Evolutionary conservation across 805 yeast genomes (phyloP), one percentile per base, ranked within the genome.

Genomic region (Candida mattraensis): DNA sequence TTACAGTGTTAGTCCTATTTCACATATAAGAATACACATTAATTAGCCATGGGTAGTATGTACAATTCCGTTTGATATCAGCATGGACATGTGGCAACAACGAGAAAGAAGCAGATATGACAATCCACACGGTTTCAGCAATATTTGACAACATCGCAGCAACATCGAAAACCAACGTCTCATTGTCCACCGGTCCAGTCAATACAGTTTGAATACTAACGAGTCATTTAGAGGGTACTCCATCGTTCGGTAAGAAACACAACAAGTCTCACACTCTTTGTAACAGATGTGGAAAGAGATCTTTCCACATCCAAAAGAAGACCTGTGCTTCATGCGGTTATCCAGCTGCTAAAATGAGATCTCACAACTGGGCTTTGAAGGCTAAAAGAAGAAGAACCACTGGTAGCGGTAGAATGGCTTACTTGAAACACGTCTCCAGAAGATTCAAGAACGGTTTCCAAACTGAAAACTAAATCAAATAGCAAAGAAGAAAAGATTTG

Each of bases 331-430:
- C 93, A 58, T 93, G 99, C 79, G 99, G 99, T 67, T 93, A 93
- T 84, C 99, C 99, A 77, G 87, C 98, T 66, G 98, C 98, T 63
- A 93, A 93, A 80, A 71, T 84, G 75, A 89, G 99, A 86, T 82
- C 87, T 66, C 84, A 75, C 95, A 93, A 93, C 96, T 93, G 99
- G 99, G 96, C 94, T 72, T 74, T 75, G 58, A 93, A 93, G 85
- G 96, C 97, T 67, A 87, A 89, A 84, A 88, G 99, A 87, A 88
- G 99, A 87, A 84, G 85, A 74, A 93, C 99, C 60, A 89, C 97
- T 61, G 99, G 99, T 80, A 82, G 98, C 71, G 99, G 99, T 76
- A 94, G 99, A 79, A 87, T 87, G 94, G 78, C 89, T 72, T 80
- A 91, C 88, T 82, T 93, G 74, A 93, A 91, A 81, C 83, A 81